A percentile compares a stretch with the other conserved stretches of the same genome.
Conservation (phyloP, 352 stramenopile species). For the Globisporangium radiosum region DNA sequence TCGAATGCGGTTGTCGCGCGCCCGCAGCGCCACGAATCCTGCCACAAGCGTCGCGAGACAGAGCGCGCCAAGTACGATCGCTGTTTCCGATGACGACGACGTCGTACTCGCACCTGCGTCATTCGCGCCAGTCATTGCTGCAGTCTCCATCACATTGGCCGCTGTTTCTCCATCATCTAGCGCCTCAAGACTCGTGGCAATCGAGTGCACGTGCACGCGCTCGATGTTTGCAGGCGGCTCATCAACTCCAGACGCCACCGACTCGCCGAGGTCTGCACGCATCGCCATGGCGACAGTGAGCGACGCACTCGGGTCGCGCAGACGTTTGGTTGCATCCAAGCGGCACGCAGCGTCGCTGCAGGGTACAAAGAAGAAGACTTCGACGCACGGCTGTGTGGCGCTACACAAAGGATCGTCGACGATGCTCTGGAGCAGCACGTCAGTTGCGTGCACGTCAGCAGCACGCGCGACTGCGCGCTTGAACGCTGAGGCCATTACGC, state of each 20-base stretch:
- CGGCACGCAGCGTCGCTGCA: constrained; percentile 12
- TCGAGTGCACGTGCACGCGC: constrained; percentile 14
- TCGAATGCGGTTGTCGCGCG: constrained; percentile 21
- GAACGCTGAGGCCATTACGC: constrained; percentile 5
- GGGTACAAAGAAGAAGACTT: constrained; percentile 10
- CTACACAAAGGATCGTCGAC: background rate
- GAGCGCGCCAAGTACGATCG: constrained; percentile 2
- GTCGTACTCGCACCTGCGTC: background rate
- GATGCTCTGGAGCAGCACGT: constrained; percentile 7
- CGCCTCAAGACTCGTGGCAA: background rate
- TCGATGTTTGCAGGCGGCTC: constrained; percentile 14
- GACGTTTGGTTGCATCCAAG: constrained; percentile 5
- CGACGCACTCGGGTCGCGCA: constrained; percentile 12
- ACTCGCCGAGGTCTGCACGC: constrained; percentile 12
- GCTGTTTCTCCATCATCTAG: background rate
- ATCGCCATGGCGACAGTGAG: constrained; percentile 19
- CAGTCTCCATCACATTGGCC: background rate
- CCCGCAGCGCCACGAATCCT: constrained; percentile 13
- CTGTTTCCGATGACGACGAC: background rate
- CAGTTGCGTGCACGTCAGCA: background rate
- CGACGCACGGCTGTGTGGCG: background rate
- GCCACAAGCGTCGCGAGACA: constrained; percentile 14
- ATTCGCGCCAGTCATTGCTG: background rate
- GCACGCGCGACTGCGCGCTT: constrained; percentile 1
- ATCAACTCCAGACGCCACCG: constrained; percentile 12